Base-by-base conservation (phyloP, 2,329 filamentous ascomycete species). In the Arthrobotrys musiformis region DNA sequence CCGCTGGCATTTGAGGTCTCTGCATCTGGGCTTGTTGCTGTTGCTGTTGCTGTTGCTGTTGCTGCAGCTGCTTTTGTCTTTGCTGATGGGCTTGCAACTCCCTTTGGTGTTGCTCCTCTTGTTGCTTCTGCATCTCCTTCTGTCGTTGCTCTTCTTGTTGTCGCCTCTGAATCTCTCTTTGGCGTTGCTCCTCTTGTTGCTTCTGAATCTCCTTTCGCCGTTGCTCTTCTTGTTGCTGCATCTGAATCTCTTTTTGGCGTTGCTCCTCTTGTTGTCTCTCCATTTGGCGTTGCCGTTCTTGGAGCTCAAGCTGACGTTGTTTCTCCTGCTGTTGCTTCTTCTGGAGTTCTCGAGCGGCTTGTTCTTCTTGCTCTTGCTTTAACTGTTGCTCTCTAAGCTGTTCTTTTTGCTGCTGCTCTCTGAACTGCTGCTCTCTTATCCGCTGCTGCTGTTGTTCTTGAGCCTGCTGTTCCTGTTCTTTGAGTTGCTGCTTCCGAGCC, bases 1-100 rank as follows among this genome's bases (percentile, higher is more conserved):
- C 42, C 22, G 73, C 73, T 8, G 73, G 66, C 73, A 77, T 77
- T 44, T 77, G 73, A 40, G 73, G 66, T 60, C 73, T 42, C 26
- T 63, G 73, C 73, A 77, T 77, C 61, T 70, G 73, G 37, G 66
- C 60, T 77, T 77, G 73, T 44, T 76, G 72, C 15, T 68, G 60
- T n/a, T 74, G 67, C 33, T n/a, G n/a, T n/a, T n/a, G n/a, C n/a
- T n/a, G n/a, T n/a, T n/a, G n/a, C n/a, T n/a, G 40, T 60, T 63
- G 60, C 54, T 70, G 66, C 66, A 70, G 61, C n/a, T 70, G 72
- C 30, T 66, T 4, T 44, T 76, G 72, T 11, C 66, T 35, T 42
- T 76, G 72, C 26, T 70, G 66, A 33, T 76, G 72, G 15, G 58
- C 64, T 56, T 75, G 70, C 9, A 75, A 9, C 28, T 76, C 74